These are phyloP conservation scores for Talaromyces atroroseus DNA, from an alignment of 2,329 filamentous ascomycete genomes.

Conservation along the genomic window DNA sequence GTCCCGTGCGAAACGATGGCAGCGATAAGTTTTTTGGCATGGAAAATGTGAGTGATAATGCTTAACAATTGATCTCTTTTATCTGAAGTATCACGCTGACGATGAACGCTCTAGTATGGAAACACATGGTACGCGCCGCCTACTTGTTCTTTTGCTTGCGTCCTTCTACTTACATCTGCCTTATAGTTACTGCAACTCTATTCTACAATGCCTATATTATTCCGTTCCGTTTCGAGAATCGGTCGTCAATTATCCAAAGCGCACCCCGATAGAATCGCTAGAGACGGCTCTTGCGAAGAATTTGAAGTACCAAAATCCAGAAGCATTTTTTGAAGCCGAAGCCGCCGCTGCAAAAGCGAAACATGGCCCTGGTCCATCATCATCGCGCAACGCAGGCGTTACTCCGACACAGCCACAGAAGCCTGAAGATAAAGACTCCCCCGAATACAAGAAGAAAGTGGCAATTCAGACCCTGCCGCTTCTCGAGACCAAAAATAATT, in stretches of 20 bases:
- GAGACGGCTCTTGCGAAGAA: slow-evolving; percentile 48
- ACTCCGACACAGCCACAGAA: slow-evolving; percentile 55
- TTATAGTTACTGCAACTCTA: slow-evolving; percentile 91
- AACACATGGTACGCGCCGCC: slow-evolving; percentile 77
- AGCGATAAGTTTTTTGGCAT: slow-evolving; percentile 98
- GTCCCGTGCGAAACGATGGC: slow-evolving; percentile 75
- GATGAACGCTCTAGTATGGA: slow-evolving; percentile 69
- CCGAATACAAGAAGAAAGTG: slow-evolving; percentile 97
- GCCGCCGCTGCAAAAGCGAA: slow-evolving; percentile 44
- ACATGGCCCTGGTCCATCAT: slow-evolving; percentile 25
- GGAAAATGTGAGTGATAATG: slow-evolving; percentile 71
- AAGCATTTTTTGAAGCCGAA: slow-evolving; percentile 49
- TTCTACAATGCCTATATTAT: slow-evolving; percentile 94
- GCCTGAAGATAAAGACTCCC: slow-evolving; percentile 90
- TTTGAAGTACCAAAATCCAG: slow-evolving; percentile 57
- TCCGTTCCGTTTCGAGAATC: slow-evolving; percentile 89
- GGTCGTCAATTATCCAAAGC: slow-evolving; percentile 81
- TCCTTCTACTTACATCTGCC: not conserved
- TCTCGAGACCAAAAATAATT: slow-evolving; percentile 77
- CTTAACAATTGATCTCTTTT: not conserved
- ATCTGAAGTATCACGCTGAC: slow-evolving; percentile 22
- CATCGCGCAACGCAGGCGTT: slow-evolving; percentile 46
- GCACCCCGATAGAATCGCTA: slow-evolving; percentile 64
- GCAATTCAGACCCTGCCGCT: slow-evolving; percentile 84
- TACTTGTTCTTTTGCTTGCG: not conserved